These are phyloP conservation scores for Suillus lakei DNA, from an alignment of 768 basidiomycete genomes.

Conservation along the genomic window DNA sequence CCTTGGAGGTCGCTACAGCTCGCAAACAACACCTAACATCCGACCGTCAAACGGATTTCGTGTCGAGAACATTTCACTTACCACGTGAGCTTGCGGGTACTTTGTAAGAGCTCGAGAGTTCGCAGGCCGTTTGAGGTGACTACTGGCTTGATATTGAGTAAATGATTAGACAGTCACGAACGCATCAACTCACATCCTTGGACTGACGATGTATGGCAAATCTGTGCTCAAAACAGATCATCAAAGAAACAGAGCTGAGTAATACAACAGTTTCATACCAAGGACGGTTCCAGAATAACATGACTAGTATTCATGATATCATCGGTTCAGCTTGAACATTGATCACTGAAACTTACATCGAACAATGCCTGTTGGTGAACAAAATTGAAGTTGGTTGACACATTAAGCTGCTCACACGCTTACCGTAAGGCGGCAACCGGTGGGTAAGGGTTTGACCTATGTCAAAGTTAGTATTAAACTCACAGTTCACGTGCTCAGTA, in stretches of 20 bases:
- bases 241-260: neutral
- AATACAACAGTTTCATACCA: neutral
- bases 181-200: neutral
- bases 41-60: neutral
- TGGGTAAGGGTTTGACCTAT: constrained; percentile 3
- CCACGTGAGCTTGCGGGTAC: neutral
- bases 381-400: neutral
- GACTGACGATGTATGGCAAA: constrained; percentile 29
- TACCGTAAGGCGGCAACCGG: constrained; percentile 2
- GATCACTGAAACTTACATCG: constrained; percentile 9
- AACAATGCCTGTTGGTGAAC: constrained; percentile 8
- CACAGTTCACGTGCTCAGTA: neutral
- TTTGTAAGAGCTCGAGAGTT: constrained; percentile 1
- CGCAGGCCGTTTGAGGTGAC: neutral
- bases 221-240: constrained; percentile 19
- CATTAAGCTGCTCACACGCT: neutral
- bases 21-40: neutral
- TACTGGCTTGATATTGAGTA: neutral
- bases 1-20: constrained; percentile 1
- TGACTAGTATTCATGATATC: constrained; percentile 8
- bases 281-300: constrained; percentile 8
- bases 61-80: neutral
- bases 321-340: neutral
- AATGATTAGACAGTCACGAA: neutral
- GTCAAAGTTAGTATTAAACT: neutral